Evolutionary conservation across 2,329 filamentous ascomycete genomes (phyloP), one percentile per base, ranked within the genome.

Genomic region (Sclerotinia minor): DNA sequence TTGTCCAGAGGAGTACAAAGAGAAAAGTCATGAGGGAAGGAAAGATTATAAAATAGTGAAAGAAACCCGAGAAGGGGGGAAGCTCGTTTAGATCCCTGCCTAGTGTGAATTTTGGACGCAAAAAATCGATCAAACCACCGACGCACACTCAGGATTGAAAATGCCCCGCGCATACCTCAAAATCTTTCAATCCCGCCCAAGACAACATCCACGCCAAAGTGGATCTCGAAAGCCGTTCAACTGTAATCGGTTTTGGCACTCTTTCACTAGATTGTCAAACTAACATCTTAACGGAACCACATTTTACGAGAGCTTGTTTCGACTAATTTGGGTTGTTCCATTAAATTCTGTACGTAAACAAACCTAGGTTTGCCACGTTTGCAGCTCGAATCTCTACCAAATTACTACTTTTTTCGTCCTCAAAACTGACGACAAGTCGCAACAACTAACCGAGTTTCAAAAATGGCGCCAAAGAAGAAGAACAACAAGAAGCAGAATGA

Each of bases 381-480:
- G 5, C 29, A n/a, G 17, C 17, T 21, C 32, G 52, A 24, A 50
- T 50, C 38, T 35, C 32, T 19, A 21, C 29, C 15, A 49, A 17
- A 50, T 13, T 54, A 35, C 52, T n/a, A 54, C 29, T 19, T 35
- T 35, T 26, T 38, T 38, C n/a, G 29, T 50, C 8, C 29, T 53
- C 26, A 24, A 64, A 49, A 21, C 29, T 32, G 5, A 44, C 29
- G 32, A 38, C 29, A 54, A 44, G 4, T n/a, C 19, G 8, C 24
- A 41, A 53, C 19, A 21, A 26, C 7, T 29, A 19, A 6, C 7
- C 35, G 2, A 6, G 29, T 17, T n/a, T 70, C 79, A 41, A 83
- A 80, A 70, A 98, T 97, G 94, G 83, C 94, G 77, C 94, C 94
- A 71, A 97, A 97, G 84, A 96, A 95, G 85, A 97, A 97, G 87